Evolutionary conservation across 371 early-diverging fungal genomes (phyloP).

Genomic region (Lichtheimia hyalospora): DNA sequence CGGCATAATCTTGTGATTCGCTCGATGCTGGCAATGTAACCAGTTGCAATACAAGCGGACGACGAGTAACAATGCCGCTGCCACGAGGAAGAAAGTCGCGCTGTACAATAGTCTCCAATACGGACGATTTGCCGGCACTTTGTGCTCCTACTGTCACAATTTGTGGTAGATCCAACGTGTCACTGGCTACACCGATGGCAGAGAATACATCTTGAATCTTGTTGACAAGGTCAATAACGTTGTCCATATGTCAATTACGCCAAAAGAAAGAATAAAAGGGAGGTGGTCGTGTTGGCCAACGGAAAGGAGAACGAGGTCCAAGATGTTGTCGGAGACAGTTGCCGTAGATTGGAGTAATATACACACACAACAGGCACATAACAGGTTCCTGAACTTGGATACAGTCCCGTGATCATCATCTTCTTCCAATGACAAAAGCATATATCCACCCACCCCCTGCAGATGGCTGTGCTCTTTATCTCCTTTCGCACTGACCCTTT

Average conservation of each 20-base stretch:
- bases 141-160: conserved; percentile 87
- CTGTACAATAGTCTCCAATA: conserved; percentile 89
- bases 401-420: too few species aligned
- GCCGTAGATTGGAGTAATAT: too few species aligned
- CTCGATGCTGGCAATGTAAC: conserved; percentile 55
- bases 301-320: background rate
- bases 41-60: conserved; percentile 92
- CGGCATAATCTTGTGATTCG: conserved; percentile 58
- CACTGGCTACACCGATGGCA: conserved; percentile 66
- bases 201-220: conserved; percentile 93
- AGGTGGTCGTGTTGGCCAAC: background rate
- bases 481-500: too few species aligned
- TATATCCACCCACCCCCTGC: too few species aligned
- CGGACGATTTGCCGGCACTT: conserved; percentile 92
- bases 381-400: too few species aligned
- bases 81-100: conserved; percentile 92
- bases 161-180: conserved; percentile 89
- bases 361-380: too few species aligned
- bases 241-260: conserved; percentile 56
- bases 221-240: conserved; percentile 84
- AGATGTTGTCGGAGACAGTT: too few species aligned
- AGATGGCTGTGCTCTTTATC: too few species aligned
- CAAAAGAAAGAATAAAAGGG: background rate
- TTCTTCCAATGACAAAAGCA: too few species aligned
- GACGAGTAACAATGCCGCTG: conserved; percentile 89